Base-by-base conservation (phyloP, 169 alveolate genomes). In the Cystoisospora suis region DNA sequence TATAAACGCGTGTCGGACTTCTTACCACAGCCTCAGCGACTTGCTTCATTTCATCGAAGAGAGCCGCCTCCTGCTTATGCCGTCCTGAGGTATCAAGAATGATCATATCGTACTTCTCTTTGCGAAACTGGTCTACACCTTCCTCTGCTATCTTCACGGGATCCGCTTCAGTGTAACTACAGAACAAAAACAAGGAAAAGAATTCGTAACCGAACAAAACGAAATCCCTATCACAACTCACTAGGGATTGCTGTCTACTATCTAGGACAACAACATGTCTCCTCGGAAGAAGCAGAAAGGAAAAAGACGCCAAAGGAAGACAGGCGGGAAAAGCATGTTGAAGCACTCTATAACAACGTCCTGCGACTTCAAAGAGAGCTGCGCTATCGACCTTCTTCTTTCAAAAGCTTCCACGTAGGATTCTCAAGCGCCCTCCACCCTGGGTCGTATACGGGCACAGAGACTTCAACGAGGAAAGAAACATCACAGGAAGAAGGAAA, bases 81-180 rank as follows among this genome's bases (percentile, higher is more conserved):
- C 99, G 97, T 29, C 99, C 99, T 1, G 99, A 98, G 20, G 99
- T 99, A 94, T 99, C 99, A 7, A 99, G 99, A 58, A 99, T 98
- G 81, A 99, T 98, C 85, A 99, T 42, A 23, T 99, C 99, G 89
- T 96, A 98, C 87, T 96, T 97, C 91, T 98, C 99, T 87, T 95
- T 97, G 94, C 96, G 96, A 93, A 99, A 98, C 80, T 97, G 96
- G 38, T 97, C 95, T 29, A 98, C 99, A 80, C 99, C 99, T 94
- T 99, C 99, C 72, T 96, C 97, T 3, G 99, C 99, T 9, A 99
- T 98, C 93, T 96, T 95, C 40, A 99, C 99, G 0, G 99, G 99
- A 93, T 99, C 99, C 45, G 99, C 98, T 94, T 99, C 99, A 42
- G 99, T 95, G 95, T 98, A 99, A 95, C 94, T 87, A 85, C 83